Evolutionary conservation across 441 rosid genomes (phyloP).

Genomic region (Corymbia calophylla): DNA sequence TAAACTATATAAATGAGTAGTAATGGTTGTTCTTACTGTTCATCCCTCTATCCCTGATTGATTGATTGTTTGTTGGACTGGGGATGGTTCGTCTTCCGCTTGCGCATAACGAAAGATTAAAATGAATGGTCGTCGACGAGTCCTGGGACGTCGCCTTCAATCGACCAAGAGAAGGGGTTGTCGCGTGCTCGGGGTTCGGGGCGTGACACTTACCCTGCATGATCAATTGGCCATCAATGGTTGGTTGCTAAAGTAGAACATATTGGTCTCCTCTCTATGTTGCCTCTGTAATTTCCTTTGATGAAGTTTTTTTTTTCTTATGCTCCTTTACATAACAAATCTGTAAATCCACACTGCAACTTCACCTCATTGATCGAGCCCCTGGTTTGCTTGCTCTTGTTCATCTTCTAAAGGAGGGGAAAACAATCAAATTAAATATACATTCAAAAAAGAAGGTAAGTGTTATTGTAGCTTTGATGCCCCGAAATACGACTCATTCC

Average conservation of each 20-base stretch:
- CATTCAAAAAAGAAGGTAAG: not conserved
- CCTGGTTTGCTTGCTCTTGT: not conserved
- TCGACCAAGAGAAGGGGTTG: too few relatives aligned
- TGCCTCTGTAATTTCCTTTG: not conserved
- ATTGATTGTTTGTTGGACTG: too few relatives aligned
- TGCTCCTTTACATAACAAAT: not conserved
- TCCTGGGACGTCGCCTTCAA: too few relatives aligned
- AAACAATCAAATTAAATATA: not conserved
- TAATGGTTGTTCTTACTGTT: too few relatives aligned
- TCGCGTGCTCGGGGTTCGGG: too few relatives aligned
- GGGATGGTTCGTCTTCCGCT: too few relatives aligned
- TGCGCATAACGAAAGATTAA: too few relatives aligned
- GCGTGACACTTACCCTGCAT: not conserved
- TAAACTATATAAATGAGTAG: too few relatives aligned
- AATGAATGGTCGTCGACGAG: too few relatives aligned
- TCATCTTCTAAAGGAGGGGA: not conserved
- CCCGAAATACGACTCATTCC: too few relatives aligned
- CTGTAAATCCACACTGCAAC: not conserved
- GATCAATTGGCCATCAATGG: not conserved
- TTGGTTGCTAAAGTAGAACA: not conserved
- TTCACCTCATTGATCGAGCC: not conserved
- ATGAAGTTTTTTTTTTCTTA: not conserved
- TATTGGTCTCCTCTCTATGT: not conserved
- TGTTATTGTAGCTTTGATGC: fast-evolving
- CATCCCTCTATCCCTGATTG: too few relatives aligned